A percentile compares a stretch with the other conserved stretches of the same genome.
Conservation (phyloP, 73 alveolate genomes). For the Blepharisma japonicum region DNA sequence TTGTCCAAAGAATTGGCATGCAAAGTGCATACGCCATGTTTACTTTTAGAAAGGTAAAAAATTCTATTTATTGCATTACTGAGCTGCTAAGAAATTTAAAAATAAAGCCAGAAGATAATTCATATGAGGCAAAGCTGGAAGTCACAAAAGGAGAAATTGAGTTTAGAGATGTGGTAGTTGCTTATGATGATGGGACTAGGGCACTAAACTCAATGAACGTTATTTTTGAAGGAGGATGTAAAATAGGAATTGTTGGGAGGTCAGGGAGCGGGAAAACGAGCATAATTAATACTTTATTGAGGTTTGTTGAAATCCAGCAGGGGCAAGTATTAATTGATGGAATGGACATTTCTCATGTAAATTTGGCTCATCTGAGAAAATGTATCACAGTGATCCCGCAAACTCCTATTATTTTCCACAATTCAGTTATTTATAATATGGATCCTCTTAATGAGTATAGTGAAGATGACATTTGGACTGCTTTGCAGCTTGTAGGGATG, state of each 20-base stretch:
- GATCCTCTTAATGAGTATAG: slow-evolving; percentile 31
- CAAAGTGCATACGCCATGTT: too few species aligned
- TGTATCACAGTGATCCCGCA: slow-evolving; percentile 30
- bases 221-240: slow-evolving; percentile 42
- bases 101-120: too few species aligned
- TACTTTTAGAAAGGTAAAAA: too few species aligned
- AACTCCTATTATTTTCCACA: neutral
- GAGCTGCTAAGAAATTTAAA: too few species aligned
- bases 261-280: slow-evolving; percentile 81
- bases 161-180: too few species aligned
- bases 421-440: slow-evolving; percentile 34
- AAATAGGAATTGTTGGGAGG: slow-evolving; percentile 75
- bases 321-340: slow-evolving; percentile 62
- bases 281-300: slow-evolving; percentile 61
- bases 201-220: slow-evolving; percentile 37
- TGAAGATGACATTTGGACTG: slow-evolving; percentile 30
- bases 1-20: too few species aligned
- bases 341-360: slow-evolving; percentile 36
- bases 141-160: too few species aligned
- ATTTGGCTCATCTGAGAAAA: slow-evolving; percentile 24
- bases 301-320: slow-evolving; percentile 56
- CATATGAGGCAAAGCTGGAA: too few species aligned
- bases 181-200: neutral
- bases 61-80: too few species aligned
- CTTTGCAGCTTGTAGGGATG: neutral